Evolutionary conservation across 371 early-diverging fungal species (phyloP).

Genomic region (Rhizopus stolonifer): DNA sequence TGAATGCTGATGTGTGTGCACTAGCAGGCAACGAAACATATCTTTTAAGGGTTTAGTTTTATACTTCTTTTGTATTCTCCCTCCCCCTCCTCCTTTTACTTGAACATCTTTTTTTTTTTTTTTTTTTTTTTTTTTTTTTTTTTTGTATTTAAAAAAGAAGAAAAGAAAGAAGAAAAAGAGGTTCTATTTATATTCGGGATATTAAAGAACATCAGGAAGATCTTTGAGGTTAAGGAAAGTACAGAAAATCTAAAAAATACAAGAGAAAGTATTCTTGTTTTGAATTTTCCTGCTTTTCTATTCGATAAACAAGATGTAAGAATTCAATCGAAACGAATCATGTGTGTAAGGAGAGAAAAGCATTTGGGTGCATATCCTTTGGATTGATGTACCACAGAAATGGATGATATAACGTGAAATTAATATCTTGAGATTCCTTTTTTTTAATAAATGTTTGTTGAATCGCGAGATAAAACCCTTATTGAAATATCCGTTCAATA

Average conservation of each 20-base stretch:
- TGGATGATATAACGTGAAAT: no score
- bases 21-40: no score
- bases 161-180: neutral
- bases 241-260: neutral
- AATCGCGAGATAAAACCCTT: slow-evolving; percentile 23
- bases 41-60: no score
- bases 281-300: neutral
- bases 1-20: slow-evolving; percentile 31
- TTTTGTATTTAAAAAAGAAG: neutral
- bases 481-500: slow-evolving; percentile 21
- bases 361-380: neutral
- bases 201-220: slow-evolving; percentile 1
- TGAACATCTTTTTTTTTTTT: neutral
- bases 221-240: neutral
- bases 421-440: neutral
- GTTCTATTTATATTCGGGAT: neutral
- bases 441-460: slow-evolving; percentile 17
- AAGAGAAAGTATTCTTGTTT: no score
- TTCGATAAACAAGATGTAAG: no score
- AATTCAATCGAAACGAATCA: no score
- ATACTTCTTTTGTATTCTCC: no score
- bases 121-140: neutral
- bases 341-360: no score
- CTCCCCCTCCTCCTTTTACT: no score
- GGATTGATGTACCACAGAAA: neutral